phyloP scores from a whole-genome alignment of 352 stramenopile species.

The Elongisporangium prolatum region DNA sequence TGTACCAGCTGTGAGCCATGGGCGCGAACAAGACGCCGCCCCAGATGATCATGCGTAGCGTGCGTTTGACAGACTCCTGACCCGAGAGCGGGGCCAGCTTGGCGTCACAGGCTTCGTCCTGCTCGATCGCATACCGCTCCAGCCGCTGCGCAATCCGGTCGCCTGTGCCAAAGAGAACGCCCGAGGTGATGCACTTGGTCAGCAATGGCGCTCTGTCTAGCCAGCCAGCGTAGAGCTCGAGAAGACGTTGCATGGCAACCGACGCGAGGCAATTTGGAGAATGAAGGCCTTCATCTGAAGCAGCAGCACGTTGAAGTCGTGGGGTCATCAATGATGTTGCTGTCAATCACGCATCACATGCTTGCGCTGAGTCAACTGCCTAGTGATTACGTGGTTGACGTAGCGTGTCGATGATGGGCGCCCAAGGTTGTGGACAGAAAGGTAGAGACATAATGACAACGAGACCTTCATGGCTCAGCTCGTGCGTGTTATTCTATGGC shows the following conservation, averaged over 20 bases:
- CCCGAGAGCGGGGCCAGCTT: background rate
- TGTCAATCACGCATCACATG: background rate
- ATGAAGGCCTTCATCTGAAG: background rate
- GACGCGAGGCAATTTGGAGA: constrained; percentile 4
- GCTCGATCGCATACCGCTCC: constrained; percentile 10
- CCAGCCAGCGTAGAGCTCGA: constrained; percentile 32
- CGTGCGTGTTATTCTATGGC: background rate
- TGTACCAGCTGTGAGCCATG: constrained; percentile 83
- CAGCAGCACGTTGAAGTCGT: background rate
- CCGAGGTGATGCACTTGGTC: constrained; percentile 48
- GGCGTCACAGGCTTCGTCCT: background rate
- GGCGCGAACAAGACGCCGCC: constrained; percentile 78
- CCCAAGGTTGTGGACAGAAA: too few relatives aligned
- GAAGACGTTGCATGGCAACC: constrained; percentile 18
- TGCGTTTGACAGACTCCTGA: constrained; percentile 24
- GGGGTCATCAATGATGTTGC: background rate
- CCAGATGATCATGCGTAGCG: constrained; percentile 79
- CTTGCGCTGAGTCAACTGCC: too few relatives aligned
- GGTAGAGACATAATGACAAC: background rate
- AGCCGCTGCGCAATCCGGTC: constrained; percentile 45
- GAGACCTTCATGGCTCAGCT: background rate
- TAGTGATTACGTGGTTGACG: background rate
- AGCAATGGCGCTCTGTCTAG: constrained; percentile 43
- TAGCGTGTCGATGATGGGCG: too few relatives aligned
- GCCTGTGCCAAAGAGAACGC: constrained; percentile 33